Evolutionary conservation across 2,329 filamentous ascomycete genomes (phyloP).

Genomic region (Botrytis sinoallii): DNA sequence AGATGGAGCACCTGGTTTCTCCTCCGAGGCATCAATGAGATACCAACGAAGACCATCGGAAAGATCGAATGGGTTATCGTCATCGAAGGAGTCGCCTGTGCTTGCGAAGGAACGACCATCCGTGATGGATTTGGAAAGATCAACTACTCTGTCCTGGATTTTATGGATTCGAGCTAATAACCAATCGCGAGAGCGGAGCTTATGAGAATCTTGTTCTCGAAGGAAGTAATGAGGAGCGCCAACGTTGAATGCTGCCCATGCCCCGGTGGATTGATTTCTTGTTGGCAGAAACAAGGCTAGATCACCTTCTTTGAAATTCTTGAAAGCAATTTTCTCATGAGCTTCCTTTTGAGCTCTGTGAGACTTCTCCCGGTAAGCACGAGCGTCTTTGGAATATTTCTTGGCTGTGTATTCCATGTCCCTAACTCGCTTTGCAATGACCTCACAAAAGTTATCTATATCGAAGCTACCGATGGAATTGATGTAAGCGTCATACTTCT

Average conservation of each 20-base stretch:
- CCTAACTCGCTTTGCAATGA: conserved; percentile 83
- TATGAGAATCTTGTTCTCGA: conserved; percentile 85
- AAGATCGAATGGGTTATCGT: conserved; percentile 95
- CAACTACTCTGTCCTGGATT: conserved; percentile 89
- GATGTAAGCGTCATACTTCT: conserved; percentile 73
- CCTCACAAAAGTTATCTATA: conserved; percentile 78
- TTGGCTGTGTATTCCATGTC: conserved; percentile 91
- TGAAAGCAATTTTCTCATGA: conserved; percentile 94
- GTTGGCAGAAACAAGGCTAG: conserved; percentile 92
- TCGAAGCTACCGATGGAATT: conserved; percentile 74
- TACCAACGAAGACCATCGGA: conserved; percentile 96
- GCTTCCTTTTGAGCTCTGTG: conserved; percentile 78
- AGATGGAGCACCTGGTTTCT: conserved; percentile 87
- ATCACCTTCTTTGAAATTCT: conserved; percentile 94
- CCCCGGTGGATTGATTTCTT: conserved; percentile 86
- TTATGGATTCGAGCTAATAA: conserved; percentile 90
- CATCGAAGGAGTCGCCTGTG: conserved; percentile 62
- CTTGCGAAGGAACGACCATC: conserved; percentile 48
- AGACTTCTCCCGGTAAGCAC: conserved; percentile 82
- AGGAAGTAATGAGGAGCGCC: conserved; percentile 97
- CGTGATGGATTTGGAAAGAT: conserved; percentile 73
- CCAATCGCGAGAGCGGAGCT: conserved; percentile 84
- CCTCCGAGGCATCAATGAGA: conserved; percentile 86
- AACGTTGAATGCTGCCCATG: conserved; percentile 98
- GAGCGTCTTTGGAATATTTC: conserved; percentile 88